Evolutionary conservation across 1,284 basidiomycete species (phyloP).

Genomic region (Veloporphyrellus conicus): DNA sequence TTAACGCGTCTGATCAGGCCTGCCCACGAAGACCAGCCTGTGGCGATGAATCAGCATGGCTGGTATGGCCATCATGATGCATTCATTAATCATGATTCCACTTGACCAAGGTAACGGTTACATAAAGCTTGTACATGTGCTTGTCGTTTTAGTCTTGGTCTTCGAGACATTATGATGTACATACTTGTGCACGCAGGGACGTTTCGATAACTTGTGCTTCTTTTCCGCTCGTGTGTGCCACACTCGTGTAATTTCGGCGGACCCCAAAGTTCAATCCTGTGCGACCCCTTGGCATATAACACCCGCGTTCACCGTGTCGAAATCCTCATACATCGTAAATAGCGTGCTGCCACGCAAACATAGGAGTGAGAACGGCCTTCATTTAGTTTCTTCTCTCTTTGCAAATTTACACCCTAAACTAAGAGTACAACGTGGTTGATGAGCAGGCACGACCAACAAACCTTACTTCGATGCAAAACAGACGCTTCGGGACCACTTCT

Average conservation of each 20-base stretch:
- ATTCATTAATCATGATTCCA: constrained; percentile 11
- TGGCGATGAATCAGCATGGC: constrained; percentile 8
- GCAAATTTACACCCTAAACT: constrained; percentile 21
- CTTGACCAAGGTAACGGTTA: constrained; percentile 13
- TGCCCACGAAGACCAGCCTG: constrained; percentile 10
- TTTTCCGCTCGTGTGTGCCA: constrained; percentile 25
- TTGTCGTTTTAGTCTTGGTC: background rate
- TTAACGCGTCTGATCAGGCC: constrained; percentile 13
- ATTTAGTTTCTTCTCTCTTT: constrained; percentile 9
- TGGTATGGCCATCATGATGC: constrained; percentile 7
- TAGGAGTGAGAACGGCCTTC: constrained; percentile 14
- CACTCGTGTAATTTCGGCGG: constrained; percentile 24
- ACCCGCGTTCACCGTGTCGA: constrained; percentile 1
- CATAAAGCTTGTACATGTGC: constrained; percentile 9
- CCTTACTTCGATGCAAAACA: background rate
- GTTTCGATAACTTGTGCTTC: background rate
- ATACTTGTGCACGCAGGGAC: background rate
- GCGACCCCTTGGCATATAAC: constrained; percentile 3
- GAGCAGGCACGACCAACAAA: constrained; percentile 1
- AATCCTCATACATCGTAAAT: constrained; percentile 4
- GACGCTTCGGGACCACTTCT: constrained; percentile 10
- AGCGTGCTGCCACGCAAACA: constrained; percentile 6
- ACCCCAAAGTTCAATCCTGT: constrained; percentile 16
- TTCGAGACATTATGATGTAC: constrained; percentile 2
- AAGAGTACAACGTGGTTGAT: constrained; percentile 2